Percentiles rank a stretch among this genome's conserved stretches.
These are phyloP conservation scores for Lenwebbia sp. DNA, from an alignment of 345 rosid genomes.

Conservation along the genomic window DNA sequence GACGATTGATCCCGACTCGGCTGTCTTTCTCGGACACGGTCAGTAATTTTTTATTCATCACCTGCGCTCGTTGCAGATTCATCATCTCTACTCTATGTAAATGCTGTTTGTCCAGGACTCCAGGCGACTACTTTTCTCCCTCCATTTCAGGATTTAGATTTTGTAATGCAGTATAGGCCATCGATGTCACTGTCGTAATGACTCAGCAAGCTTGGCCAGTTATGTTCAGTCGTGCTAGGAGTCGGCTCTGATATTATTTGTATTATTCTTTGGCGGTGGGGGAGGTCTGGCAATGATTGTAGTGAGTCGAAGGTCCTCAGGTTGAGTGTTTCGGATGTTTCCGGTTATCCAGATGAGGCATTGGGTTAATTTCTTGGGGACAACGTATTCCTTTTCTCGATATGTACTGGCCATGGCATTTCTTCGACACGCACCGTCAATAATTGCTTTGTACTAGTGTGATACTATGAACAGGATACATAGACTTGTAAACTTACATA, in stretches of 20 bases:
- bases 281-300: not conserved
- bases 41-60: not conserved
- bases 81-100: not conserved
- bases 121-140: not conserved
- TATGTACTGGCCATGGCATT: not conserved
- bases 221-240: not conserved
- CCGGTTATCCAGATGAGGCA: not conserved
- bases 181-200: not conserved
- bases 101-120: not conserved
- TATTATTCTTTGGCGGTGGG: not conserved
- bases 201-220: not conserved
- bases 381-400: not conserved
- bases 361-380: not conserved
- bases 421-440: not conserved
- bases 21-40: not conserved
- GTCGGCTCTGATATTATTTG: no score
- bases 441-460: not conserved
- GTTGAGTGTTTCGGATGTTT: not conserved
- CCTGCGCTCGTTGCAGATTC: not conserved
- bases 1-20: no score
- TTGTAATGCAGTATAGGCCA: not conserved
- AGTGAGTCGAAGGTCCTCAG: not conserved
- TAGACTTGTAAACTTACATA: not conserved
- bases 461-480: not conserved
- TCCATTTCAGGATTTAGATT: not conserved